Percentiles rank a stretch among this genome's conserved stretches.
These are phyloP conservation scores for Ustanciosporium gigantosporum DNA, from an alignment of 1,284 basidiomycete genomes.

Conservation along the genomic window DNA sequence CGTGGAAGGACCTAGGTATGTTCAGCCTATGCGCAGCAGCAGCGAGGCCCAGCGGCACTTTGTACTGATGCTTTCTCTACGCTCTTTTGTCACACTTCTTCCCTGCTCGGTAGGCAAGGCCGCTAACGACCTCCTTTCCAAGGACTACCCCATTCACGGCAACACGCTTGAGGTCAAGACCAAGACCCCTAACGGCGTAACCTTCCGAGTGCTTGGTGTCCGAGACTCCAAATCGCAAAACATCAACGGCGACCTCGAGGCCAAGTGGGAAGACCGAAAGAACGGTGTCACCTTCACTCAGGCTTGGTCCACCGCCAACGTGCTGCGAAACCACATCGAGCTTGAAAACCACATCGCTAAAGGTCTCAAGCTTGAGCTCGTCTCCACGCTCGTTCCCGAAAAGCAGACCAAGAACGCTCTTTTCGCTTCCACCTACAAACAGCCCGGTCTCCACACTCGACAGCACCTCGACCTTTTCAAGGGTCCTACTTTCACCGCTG, in stretches of 20 bases:
- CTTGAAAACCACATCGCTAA: conserved; percentile 97
- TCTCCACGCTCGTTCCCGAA: conserved; percentile 81
- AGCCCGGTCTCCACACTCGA: conserved; percentile 91
- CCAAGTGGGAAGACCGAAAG: conserved; percentile 60
- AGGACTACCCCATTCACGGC: conserved; percentile 87
- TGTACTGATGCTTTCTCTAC: background rate
- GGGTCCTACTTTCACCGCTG: conserved; percentile 95
- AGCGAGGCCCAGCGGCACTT: conserved; percentile 63
- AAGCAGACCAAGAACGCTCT: conserved; percentile 72
- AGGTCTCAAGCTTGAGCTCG: conserved; percentile 90
- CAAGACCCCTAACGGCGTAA: conserved; percentile 72
- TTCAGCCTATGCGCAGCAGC: too few relatives aligned
- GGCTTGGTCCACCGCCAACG: conserved; percentile 85
- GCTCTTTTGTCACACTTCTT: background rate
- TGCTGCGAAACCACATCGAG: conserved; percentile 85
- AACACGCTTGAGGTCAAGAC: conserved; percentile 78
- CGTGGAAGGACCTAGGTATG: conserved; percentile 65
- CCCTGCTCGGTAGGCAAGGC: conserved; percentile 66
- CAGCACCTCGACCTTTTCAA: conserved; percentile 92
- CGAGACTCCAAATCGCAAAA: conserved; percentile 58
- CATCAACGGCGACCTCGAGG: conserved; percentile 61
- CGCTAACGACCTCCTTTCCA: conserved; percentile 88
- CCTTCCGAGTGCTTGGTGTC: conserved; percentile 62
- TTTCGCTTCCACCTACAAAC: conserved; percentile 86
- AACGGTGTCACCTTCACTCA: conserved; percentile 60